phyloP scores from a whole-genome alignment of 2,329 filamentous ascomycete genomes.

The Metarhizium robertsii region DNA sequence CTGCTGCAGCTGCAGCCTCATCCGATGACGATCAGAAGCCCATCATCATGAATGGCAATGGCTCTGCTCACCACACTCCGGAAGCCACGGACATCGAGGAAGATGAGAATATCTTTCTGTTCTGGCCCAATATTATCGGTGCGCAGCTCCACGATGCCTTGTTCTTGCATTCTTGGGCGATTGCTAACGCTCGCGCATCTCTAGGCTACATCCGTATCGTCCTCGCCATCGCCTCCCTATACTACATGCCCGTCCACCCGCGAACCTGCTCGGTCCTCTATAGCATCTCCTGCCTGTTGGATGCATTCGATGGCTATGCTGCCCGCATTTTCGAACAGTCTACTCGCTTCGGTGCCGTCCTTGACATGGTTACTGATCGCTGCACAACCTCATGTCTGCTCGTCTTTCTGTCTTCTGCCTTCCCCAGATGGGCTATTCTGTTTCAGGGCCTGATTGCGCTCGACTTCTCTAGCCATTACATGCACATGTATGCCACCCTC shows the following conservation, averaged over 20 bases:
- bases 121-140: slow-evolving; percentile 78
- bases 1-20: slow-evolving; percentile 10
- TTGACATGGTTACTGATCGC: slow-evolving; percentile 98
- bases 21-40: slow-evolving; percentile 19
- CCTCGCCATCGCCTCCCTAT: slow-evolving; percentile 80
- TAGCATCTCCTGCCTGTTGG: slow-evolving; percentile 87
- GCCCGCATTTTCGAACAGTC: slow-evolving; percentile 74
- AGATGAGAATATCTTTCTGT: slow-evolving; percentile 70
- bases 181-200: background rate
- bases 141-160: slow-evolving; percentile 16
- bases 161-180: background rate
- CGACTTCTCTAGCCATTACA: slow-evolving; percentile 93
- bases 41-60: slow-evolving; percentile 35
- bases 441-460: slow-evolving; percentile 91
- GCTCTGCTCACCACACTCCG: slow-evolving; percentile 25
- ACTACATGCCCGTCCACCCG: slow-evolving; percentile 99
- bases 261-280: slow-evolving; percentile 88
- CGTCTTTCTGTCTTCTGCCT: slow-evolving; percentile 89
- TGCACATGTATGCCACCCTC: slow-evolving; percentile 97
- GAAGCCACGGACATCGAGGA: slow-evolving; percentile 26
- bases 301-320: slow-evolving; percentile 91
- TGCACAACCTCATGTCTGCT: slow-evolving; percentile 94
- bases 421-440: slow-evolving; percentile 85
- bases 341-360: slow-evolving; percentile 88
- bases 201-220: slow-evolving; percentile 69